Evolutionary conservation across 257 asterid species (phyloP), one percentile per base, ranked within the genome.

Genomic region (Pogostemon cablin): DNA sequence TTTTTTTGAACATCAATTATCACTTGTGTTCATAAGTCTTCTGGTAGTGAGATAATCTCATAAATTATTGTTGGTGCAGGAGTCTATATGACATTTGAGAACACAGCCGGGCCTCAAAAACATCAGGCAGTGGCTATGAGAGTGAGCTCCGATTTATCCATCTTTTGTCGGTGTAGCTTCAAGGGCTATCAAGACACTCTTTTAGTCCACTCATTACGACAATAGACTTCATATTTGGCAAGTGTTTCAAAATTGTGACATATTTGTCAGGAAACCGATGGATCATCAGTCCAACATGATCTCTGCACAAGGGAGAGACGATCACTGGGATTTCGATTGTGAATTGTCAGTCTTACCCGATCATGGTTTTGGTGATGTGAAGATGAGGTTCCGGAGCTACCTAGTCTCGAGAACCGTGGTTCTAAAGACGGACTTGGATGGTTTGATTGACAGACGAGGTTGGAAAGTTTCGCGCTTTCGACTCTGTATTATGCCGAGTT

Each of bases 101-200:
- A 91, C 77, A 82, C 88, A 7, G 95, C 90, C 1, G 90, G 92
- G 52, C 90, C 92, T 4, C 41, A 62, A 3, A 89, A 84, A 25
- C 84, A 86, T 48, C 96, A 91, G 32, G 96, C 95, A 0, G 95
- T 84, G 78, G 97, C 96, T 3, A 5, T 87, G 20, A 68, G 82
- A n/a, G 88, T 80, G 6, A 38, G 63, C 54, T 86, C 95, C 0
- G 95, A 91, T 71, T 77, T 49, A 4, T 81, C 95, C 0, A 72
- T 86, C 11, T 80, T 91, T 69, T 91, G 85, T 32, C 80, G 83
- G 0, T 91, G 97, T 72, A 84, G 95, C 64, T 75, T 91, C 58
- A 78, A 68, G 76, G 96, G 93, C 42, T 88, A 88, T 54, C 96
- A 91, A 43, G 96, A 88, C 77, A 87, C 95, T 0, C 91, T 87